Base-by-base conservation (phyloP, 225 moss, liverwort and hornwort genomes). In the Rhytidiadelphus loreus region DNA sequence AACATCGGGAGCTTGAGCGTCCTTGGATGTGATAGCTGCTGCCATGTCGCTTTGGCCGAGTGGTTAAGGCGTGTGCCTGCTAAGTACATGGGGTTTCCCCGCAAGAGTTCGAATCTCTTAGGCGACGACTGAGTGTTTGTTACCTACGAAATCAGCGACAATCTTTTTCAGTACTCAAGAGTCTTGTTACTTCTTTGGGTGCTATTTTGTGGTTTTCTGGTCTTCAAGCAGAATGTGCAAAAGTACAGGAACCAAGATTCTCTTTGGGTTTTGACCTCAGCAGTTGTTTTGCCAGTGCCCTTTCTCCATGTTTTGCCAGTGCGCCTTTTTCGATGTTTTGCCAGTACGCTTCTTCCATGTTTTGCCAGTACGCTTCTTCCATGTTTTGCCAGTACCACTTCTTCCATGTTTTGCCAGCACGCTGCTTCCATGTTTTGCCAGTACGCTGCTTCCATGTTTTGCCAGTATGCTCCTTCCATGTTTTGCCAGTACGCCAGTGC, bases 51-150 rank as follows among this genome's bases (percentile, higher is more conserved):
- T 90, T 88, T 88, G 92, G 90, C 90, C 88, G 90, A 90, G 90
- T 88, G 90, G 92, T 92, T 90, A 88, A 90, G 90, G 92, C 90
- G 89, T 90, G 92, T 92, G 91, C 89, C 91, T 91, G 91, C 91
- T 91, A 88, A 90, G 90, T 90, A 92, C 92, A 90, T 92, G 92
- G 92, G 90, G 86, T 90, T 66, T 86, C 79, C 92, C 88, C 92
- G 90, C 92, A 88, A 90, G 90, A 90, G 88, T 86, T 88, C 88
- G 86, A 88, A 90, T 90, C 86, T 90, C 90, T 92, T 88, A 86
- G 92, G 86, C 90, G 88, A 79, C 92, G 88, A 10, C 1, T 1
- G 19, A 35, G 25, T 81, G 61, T 1, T 37, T 81, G 61, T 1
- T 37, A 25, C 64, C 50, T 37, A 2, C 37, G 23, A 23, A 17